These are phyloP conservation scores for Candida xyloterini DNA, from an alignment of 805 yeast species.

Conservation along the genomic window DNA sequence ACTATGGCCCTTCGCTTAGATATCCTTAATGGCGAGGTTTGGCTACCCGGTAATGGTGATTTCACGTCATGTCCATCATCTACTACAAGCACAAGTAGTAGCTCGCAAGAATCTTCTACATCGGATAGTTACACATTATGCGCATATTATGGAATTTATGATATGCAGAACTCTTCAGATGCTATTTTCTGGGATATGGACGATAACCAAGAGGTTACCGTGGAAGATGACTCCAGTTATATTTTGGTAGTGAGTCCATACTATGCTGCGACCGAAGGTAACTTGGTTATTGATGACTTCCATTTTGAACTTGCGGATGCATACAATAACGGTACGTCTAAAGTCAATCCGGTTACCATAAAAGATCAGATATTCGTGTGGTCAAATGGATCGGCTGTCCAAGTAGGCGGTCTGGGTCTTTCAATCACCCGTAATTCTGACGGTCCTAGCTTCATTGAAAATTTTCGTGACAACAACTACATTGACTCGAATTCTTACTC, in stretches of 20 bases:
- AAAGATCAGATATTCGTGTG: constrained; percentile 35
- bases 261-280: constrained; percentile 25
- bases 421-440: constrained; percentile 31
- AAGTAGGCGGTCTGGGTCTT: constrained; percentile 46
- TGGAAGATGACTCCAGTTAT: constrained; percentile 13
- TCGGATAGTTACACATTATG: constrained; percentile 14
- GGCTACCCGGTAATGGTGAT: constrained; percentile 29
- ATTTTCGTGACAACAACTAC: constrained; percentile 28
- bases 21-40: constrained; percentile 26
- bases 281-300: constrained; percentile 26
- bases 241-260: constrained; percentile 18
- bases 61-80: constrained; percentile 22
- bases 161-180: constrained; percentile 21
- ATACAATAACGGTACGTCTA: constrained; percentile 8
- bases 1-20: constrained; percentile 29
- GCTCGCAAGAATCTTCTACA: background rate
- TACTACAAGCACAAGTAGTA: background rate
- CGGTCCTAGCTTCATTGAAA: constrained; percentile 33
- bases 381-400: constrained; percentile 36
- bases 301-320: constrained; percentile 8
- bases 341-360: constrained; percentile 16
- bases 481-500: constrained; percentile 44
- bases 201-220: background rate
- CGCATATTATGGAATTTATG: constrained; percentile 27
- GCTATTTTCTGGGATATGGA: constrained; percentile 13